phyloP scores from a whole-genome alignment of 2,329 filamentous ascomycete genomes.

The Epicoccum nigrum region DNA sequence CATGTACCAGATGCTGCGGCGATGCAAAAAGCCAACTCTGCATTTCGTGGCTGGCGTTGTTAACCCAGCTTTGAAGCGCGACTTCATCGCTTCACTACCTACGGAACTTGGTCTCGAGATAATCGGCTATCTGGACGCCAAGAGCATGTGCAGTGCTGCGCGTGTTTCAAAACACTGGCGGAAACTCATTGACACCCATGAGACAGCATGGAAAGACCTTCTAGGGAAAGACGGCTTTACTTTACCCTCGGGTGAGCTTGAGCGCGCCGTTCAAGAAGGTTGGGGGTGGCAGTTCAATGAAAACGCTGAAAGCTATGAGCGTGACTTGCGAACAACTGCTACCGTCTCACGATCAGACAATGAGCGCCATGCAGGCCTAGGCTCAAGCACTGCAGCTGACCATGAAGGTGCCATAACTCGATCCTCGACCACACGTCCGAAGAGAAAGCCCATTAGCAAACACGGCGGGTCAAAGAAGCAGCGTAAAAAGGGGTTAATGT shows the following conservation, averaged over 20 bases:
- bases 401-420: constrained; percentile 38
- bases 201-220: constrained; percentile 93
- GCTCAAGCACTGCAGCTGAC: constrained; percentile 30
- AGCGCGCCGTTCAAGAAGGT: constrained; percentile 84
- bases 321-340: constrained; percentile 71
- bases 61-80: constrained; percentile 92
- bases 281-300: constrained; percentile 97
- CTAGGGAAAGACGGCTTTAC: constrained; percentile 83
- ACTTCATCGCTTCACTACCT: constrained; percentile 85
- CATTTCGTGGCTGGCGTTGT: constrained; percentile 89
- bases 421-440: constrained; percentile 43
- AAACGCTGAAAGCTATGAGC: constrained; percentile 75
- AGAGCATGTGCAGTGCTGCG: constrained; percentile 85
- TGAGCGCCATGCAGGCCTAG: constrained; percentile 32
- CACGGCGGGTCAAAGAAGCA: constrained; percentile 57
- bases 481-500: constrained; percentile 61
- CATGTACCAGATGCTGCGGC: constrained; percentile 92
- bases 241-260: constrained; percentile 80
- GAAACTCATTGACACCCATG: constrained; percentile 86
- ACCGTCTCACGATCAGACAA: constrained; percentile 47
- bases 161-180: constrained; percentile 96
- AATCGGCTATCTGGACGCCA: constrained; percentile 81
- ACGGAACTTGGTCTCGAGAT: constrained; percentile 87
- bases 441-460: constrained; percentile 48
- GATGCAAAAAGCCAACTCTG: constrained; percentile 85